Evolutionary conservation across 305 asterid genomes (phyloP).

Genomic region (Plantago rigida): DNA sequence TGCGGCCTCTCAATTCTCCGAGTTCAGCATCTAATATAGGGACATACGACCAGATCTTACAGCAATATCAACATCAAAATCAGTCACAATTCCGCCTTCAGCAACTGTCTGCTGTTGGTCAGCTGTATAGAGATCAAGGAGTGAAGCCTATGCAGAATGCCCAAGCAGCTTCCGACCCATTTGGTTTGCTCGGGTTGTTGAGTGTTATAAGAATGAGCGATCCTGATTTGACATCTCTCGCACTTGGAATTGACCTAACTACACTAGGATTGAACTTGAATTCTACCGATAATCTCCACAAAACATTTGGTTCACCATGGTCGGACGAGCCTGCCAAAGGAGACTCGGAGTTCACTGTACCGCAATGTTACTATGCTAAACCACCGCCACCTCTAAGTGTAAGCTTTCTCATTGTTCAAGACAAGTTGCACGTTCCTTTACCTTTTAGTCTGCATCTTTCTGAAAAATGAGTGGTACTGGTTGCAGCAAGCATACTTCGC

Average conservation of each 20-base stretch:
- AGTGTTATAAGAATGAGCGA: constrained; percentile 79
- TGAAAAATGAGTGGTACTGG: constrained; percentile 34
- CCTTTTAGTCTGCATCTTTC: constrained; percentile 23
- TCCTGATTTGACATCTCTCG: constrained; percentile 80
- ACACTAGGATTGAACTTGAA: constrained; percentile 86
- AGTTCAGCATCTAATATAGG: constrained; percentile 73
- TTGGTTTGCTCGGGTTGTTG: constrained; percentile 79
- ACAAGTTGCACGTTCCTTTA: constrained; percentile 18
- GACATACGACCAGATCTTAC: constrained; percentile 77
- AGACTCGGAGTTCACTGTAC: constrained; percentile 74
- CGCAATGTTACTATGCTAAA: constrained; percentile 76
- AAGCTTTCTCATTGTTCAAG: constrained; percentile 30
- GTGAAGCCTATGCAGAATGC: constrained; percentile 59
- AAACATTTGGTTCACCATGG: constrained; percentile 85
- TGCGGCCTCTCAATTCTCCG: constrained; percentile 67
- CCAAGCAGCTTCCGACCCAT: constrained; percentile 57
- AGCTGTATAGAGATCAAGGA: constrained; percentile 82
- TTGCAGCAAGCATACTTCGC: constrained; percentile 83
- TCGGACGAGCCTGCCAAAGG: constrained; percentile 90
- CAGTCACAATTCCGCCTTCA: constrained; percentile 78
- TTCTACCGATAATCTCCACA: constrained; percentile 79
- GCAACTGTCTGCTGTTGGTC: constrained; percentile 75
- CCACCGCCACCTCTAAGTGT: constrained; percentile 77
- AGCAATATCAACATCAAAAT: constrained; percentile 81
- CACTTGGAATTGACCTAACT: constrained; percentile 90